Evolutionary conservation across 2,329 filamentous ascomycete species (phyloP), one percentile per base, ranked within the genome.

Genomic region (Arthrobotrys conoides): DNA sequence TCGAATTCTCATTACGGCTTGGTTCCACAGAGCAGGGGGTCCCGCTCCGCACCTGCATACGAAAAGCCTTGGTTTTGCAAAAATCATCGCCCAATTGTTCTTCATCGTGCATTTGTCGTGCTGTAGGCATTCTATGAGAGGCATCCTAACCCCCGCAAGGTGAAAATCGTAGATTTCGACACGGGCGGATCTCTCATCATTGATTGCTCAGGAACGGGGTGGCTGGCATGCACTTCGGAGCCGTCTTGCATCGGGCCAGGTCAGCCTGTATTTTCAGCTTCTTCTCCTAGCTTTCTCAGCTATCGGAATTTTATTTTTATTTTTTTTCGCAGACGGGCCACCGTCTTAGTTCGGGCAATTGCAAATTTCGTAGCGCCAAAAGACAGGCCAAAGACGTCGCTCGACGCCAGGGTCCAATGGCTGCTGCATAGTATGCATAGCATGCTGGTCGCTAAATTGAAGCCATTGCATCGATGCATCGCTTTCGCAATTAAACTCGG

Each of bases 131-230:
- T 16, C 9, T 16, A n/a, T 18, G 6, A 9, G 38, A 8, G n/a
- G 33, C 27, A 55, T 6, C 3, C n/a, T 16, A 20, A 46, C n/a
- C 44, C 44, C 44, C 44, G 9, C 14, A 27, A 48, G 61, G 44
- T 33, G 22, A 51, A n/a, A 49, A 20, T 22, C 38, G 38, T 30
- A 9, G 27, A 41, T 53, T 53, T 55, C 46, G 30, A 46, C 65
- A 68, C 65, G 65, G 48, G 65, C 65, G 65, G 49, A 55, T 68
- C 36, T 22, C 49, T 68, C 22, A 49, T 27, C n/a, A 38, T 44
- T 68, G 65, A 68, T 68, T 68, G 65, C 46, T 55, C 65, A 44
- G 48, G 65, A 30, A 68, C 65, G 36, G 24, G 18, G 65, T 68
- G 46, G 48, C 65, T 68, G 65, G 65, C 33, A 44, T 67, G 44